Percentiles rank a stretch among this genome's conserved stretches.
These are phyloP conservation scores for Clavariopsis aquatica DNA, from an alignment of 495 filamentous ascomycete genomes.

Conservation along the genomic window DNA sequence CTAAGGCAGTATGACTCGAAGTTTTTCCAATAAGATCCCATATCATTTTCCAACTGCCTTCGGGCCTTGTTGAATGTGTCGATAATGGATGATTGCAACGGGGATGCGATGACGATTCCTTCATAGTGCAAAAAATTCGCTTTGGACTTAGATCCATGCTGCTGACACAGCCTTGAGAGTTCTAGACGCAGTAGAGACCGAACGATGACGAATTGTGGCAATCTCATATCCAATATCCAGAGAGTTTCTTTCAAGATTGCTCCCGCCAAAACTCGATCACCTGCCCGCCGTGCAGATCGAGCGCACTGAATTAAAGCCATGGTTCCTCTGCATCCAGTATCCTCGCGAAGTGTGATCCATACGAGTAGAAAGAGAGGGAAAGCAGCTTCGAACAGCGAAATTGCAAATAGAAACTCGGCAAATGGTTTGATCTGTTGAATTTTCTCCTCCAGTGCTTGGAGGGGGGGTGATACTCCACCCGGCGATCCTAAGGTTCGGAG, in stretches of 20 bases:
- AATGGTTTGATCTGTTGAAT: not conserved
- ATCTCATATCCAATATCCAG: not conserved
- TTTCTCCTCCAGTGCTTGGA: not conserved
- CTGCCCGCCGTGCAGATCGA: not conserved
- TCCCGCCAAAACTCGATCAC: not conserved
- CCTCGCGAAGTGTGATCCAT: not conserved
- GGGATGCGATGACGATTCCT: not conserved
- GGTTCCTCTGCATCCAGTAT: not conserved
- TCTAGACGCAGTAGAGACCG: not conserved
- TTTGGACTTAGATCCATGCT: not conserved
- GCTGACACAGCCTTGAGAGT: not conserved
- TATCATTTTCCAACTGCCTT: not conserved
- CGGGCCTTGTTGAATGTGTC: not conserved
- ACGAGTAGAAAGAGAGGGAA: not conserved
- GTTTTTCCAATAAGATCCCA: not conserved
- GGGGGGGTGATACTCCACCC: not conserved
- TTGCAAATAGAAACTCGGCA: not conserved
- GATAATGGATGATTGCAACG: not conserved
- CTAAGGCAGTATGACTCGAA: not conserved
- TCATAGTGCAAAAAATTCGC: not conserved
- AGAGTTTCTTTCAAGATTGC: not conserved
- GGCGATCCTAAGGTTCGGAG: not conserved
- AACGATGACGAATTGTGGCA: not conserved
- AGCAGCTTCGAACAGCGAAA: not conserved
- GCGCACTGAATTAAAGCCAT: not conserved